Evolutionary conservation across 306 rosid species (phyloP).

Genomic region (Malus domestica): DNA sequence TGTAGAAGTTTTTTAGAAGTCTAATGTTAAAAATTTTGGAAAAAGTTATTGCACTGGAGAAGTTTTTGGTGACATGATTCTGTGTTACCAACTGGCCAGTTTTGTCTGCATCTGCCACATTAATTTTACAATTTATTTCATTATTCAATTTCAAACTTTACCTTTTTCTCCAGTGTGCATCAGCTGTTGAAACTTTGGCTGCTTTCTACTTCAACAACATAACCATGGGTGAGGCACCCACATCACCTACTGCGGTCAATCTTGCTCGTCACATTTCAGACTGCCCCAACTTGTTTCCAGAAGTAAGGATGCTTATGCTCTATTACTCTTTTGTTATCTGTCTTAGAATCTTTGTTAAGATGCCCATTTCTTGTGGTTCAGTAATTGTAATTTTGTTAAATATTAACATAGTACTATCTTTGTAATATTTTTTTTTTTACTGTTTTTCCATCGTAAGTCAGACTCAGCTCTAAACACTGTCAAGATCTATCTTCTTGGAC

Average conservation of each 20-base stretch:
- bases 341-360: neutral
- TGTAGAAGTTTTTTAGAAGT: neutral
- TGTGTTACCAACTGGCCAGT: neutral
- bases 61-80: neutral
- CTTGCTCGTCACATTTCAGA: slow-evolving; percentile 81
- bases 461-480: neutral
- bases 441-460: neutral
- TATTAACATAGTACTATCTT: neutral
- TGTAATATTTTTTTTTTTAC: neutral
- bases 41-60: neutral
- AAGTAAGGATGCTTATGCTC: slow-evolving; percentile 36
- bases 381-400: neutral
- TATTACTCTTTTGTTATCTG: neutral
- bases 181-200: slow-evolving; percentile 93
- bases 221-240: slow-evolving; percentile 89
- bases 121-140: neutral
- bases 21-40: neutral
- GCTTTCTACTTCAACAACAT: slow-evolving; percentile 91
- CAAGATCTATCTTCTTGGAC: neutral
- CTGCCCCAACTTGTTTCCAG: slow-evolving; percentile 91
- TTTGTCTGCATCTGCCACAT: neutral
- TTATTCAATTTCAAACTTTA: slow-evolving; percentile 13
- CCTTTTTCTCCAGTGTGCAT: slow-evolving; percentile 76
- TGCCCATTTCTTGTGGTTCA: neutral
- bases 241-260: slow-evolving; percentile 67